Evolutionary conservation across 2,329 filamentous ascomycete genomes (phyloP), one percentile per base, ranked within the genome.

Genomic region (Verticillium dahliae): DNA sequence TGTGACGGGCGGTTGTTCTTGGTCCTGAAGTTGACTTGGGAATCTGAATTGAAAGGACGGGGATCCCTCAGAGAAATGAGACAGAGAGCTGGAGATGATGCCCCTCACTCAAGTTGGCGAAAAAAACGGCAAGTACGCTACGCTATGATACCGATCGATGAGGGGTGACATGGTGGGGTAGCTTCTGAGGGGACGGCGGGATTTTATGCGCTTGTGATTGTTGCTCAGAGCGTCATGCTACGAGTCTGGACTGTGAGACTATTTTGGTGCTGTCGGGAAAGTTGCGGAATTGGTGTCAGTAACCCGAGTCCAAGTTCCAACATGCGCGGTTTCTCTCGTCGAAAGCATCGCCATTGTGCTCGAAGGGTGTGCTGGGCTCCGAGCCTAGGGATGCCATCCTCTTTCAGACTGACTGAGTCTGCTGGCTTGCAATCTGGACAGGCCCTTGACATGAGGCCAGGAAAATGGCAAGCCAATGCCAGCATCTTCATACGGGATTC

Each of bases 1-100:
- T 56, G 65, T 76, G 67, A 58, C 35, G 63, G 62, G 15, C 15
- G n/a, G 27, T 34, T 11, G 45, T 50, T 50, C 35, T 37, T 56
- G 18, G 56, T 37, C 56, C 18, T 14, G 9, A 7, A 10, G 45
- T 50, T n/a, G 7, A 9, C n/a, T 50, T 10, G 45, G 45, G 27
- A 4, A 27, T 50, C 6, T 50, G n/a, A 6, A 7, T 1, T 50
- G 45, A 22, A 22, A 18, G 5, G 22, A n/a, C 9, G 9, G 11
- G 45, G 18, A 50, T 22, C n/a, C 13, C 35, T 37, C 7, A 13
- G 13, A 22, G n/a, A 50, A 9, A 7, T 15, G 15, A 9, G n/a
- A n/a, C 15, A n/a, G n/a, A 45, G 15, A 45, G 14, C 15, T 18
- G 45, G 41, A 15, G 11, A 7, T 5, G 14, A 18, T 22, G 18